Base-by-base conservation (phyloP, 2,329 filamentous ascomycete genomes). In the Ceratocystis albifundus region DNA sequence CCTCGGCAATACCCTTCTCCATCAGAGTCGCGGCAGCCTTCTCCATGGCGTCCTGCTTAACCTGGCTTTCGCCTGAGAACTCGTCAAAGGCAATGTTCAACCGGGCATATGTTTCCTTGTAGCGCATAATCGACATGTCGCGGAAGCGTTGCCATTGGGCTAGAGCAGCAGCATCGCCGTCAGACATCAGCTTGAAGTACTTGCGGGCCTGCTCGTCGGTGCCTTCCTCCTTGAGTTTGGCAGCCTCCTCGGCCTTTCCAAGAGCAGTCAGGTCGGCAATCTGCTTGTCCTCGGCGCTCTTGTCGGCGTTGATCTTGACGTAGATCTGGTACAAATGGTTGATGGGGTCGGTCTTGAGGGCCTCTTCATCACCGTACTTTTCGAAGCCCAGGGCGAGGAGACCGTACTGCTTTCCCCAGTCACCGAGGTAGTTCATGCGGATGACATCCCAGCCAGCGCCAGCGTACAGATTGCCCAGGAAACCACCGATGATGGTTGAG, bases 301-400 rank as follows among this genome's bases (percentile, higher is more conserved):
- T 81, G 62, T 89, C 84, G 67, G 77, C 77, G 75, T 88, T 90
- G 74, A 93, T 90, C 74, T 84, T 83, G 69, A 92, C 88, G 72
- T 93, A 94, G 64, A 94, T 86, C 72, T 91, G 84, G 74, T 87
- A 92, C 8, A 94, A 78, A 74, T 94, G 89, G 74, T 89, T 88
- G 72, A 93, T 90, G 12, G 89, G 89, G 71, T 93, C 88, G 61
- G 80, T 80, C 69, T 82, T 75, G 12, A 94, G 80, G 68, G 85
- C 83, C 70, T 87, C 84, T 74, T 93, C 88, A 68, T 82, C 84
- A 36, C 89, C 89, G 73, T 88, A 92, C 71, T 83, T 84, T 73
- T 89, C 81, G 74, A 87, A 94, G 0, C 87, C 88, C 66, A 92
- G 79, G 3, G 88, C 88, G 69, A 92, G 77, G 22, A 92, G 80